Evolutionary conservation across 192 early-diverging fungal species (phyloP).

Genomic region (Coemansia sp.): DNA sequence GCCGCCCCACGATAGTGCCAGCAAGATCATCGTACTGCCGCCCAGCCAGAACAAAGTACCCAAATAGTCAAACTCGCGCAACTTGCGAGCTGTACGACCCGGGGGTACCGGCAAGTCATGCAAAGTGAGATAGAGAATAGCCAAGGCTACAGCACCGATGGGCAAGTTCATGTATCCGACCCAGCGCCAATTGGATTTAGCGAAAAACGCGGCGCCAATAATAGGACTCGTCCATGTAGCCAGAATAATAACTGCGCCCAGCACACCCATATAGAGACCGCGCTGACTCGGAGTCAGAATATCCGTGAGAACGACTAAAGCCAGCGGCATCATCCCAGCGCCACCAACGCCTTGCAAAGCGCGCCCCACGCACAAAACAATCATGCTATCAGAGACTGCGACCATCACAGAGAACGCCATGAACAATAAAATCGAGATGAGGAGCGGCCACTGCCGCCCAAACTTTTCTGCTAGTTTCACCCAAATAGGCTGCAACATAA

Average conservation of each 20-base stretch:
- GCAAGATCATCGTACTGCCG: conserved; percentile 58
- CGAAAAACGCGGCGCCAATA: conserved; percentile 68
- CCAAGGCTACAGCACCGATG: conserved; percentile 57
- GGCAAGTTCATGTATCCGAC: conserved; percentile 84
- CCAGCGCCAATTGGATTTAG: conserved; percentile 64
- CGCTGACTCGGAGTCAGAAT: conserved; percentile 68
- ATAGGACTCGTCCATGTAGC: conserved; percentile 71
- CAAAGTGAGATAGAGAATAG: conserved; percentile 60
- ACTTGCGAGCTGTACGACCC: conserved; percentile 25
- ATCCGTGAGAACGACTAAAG: conserved; percentile 77
- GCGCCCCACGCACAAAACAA: conserved; percentile 65
- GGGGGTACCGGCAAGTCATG: conserved; percentile 58
- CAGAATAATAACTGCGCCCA: conserved; percentile 64
- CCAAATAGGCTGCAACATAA: conserved; percentile 76
- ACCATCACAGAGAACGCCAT: conserved; percentile 57
- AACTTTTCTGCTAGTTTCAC: conserved; percentile 86
- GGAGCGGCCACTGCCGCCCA: conserved; percentile 44
- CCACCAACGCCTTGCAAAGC: conserved; percentile 76
- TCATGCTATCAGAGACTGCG: conserved; percentile 42
- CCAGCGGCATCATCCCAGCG: conserved; percentile 66
- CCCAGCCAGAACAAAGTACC: conserved; percentile 60
- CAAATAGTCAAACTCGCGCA: conserved; percentile 62
- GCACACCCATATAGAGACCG: conserved; percentile 68
- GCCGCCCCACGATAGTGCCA: conserved; percentile 63
- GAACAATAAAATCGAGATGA: conserved; percentile 51